phyloP scores from a whole-genome alignment of 257 asterid species.

The Striga asiatica region DNA sequence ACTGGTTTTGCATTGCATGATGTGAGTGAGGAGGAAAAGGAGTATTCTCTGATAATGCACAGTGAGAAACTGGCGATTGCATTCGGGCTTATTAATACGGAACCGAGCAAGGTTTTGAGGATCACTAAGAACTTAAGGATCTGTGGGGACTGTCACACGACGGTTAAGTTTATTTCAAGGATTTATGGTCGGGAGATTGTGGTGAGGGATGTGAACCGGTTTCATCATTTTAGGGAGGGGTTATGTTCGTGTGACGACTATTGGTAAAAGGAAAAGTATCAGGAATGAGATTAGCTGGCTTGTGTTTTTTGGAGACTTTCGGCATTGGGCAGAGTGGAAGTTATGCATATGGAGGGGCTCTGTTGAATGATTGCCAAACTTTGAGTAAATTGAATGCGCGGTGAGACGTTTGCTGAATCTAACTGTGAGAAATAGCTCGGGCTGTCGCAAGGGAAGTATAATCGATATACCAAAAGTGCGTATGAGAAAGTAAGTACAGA shows the following conservation, averaged over 20 bases:
- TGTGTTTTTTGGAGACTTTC: background rate
- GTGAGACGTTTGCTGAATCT: too few species aligned
- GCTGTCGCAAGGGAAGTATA: too few species aligned
- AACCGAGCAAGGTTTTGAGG: slow-evolving; percentile 37
- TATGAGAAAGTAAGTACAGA: too few species aligned
- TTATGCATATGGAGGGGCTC: too few species aligned
- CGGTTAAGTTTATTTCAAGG: slow-evolving; percentile 45
- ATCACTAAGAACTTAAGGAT: slow-evolving; percentile 72
- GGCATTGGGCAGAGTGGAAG: background rate
- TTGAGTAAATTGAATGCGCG: too few species aligned
- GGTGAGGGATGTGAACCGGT: slow-evolving; percentile 73
- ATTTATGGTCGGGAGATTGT: slow-evolving; percentile 53
- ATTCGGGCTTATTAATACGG: slow-evolving; percentile 50
- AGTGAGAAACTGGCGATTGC: slow-evolving; percentile 69
- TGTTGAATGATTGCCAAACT: too few species aligned
- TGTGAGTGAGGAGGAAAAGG: slow-evolving; percentile 70
- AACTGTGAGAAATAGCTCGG: too few species aligned
- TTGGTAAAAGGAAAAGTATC: slow-evolving; percentile 42
- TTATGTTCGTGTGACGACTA: slow-evolving; percentile 65
- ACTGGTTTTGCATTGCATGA: slow-evolving; percentile 58
- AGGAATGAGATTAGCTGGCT: too few species aligned
- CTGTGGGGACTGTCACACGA: slow-evolving; percentile 74
- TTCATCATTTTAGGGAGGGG: slow-evolving; percentile 66
- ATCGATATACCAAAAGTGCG: too few species aligned
- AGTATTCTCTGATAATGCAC: slow-evolving; percentile 34